Percentiles rank a stretch among this genome's conserved stretches.
These are phyloP conservation scores for Casuarina glauca DNA, from an alignment of 306 rosid genomes.

Conservation along the genomic window DNA sequence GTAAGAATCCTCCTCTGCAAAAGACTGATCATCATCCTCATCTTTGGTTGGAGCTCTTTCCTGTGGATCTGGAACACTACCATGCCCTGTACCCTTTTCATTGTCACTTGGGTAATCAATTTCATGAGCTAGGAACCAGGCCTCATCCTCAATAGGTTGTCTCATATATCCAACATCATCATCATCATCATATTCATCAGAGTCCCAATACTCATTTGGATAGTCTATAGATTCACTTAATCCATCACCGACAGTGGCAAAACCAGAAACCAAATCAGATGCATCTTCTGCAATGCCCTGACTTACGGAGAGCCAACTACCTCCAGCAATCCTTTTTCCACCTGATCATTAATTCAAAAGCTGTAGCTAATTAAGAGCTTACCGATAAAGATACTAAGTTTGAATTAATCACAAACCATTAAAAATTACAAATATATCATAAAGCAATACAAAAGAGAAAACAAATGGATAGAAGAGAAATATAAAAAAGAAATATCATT, in stretches of 20 bases:
- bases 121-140: slow-evolving; percentile 99
- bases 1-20: slow-evolving; percentile 94
- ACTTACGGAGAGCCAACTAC: slow-evolving; percentile 91
- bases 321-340: slow-evolving; percentile 74
- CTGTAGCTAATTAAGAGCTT: slow-evolving; percentile 17
- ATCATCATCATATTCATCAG: slow-evolving; percentile 96
- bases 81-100: slow-evolving; percentile 88
- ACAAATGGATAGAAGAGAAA: neutral
- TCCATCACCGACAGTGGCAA: slow-evolving; percentile 95
- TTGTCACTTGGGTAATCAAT: slow-evolving; percentile 98
- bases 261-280: slow-evolving; percentile 95
- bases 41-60: slow-evolving; percentile 77
- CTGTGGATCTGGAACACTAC: slow-evolving; percentile 80
- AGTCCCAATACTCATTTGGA: slow-evolving; percentile 97
- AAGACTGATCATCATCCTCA: slow-evolving; percentile 95
- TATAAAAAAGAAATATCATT: slow-evolving; percentile 6
- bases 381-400: slow-evolving; percentile 19
- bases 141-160: slow-evolving; percentile 98
- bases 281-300: slow-evolving; percentile 95
- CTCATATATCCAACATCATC: slow-evolving; percentile 95
- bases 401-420: slow-evolving; percentile 3
- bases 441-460: neutral
- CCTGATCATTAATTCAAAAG: slow-evolving; percentile 49
- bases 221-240: slow-evolving; percentile 87
- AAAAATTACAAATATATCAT: neutral